A percentile compares a stretch with the other conserved stretches of the same genome.
phyloP scores from a whole-genome alignment of 768 basidiomycete species.

The Pleurotus salmoneostramineus region DNA sequence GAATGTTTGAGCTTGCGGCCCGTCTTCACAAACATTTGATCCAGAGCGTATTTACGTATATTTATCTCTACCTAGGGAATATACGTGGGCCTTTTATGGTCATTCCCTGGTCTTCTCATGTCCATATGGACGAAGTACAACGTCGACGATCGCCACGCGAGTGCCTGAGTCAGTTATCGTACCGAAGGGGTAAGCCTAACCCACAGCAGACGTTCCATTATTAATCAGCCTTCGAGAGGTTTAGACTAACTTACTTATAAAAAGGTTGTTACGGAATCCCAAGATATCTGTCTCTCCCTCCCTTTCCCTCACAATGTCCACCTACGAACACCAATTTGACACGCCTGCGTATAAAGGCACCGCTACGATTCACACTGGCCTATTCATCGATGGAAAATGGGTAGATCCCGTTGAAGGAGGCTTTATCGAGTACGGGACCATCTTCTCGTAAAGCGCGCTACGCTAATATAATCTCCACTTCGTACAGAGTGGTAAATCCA shows the following conservation, averaged over 20 bases:
- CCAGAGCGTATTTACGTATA: too few relatives aligned
- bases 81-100: too few relatives aligned
- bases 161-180: neutral
- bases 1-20: too few relatives aligned
- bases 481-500: constrained; percentile 54
- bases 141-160: too few relatives aligned
- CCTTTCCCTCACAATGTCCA: constrained; percentile 29
- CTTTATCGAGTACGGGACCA: constrained; percentile 62
- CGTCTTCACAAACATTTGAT: too few relatives aligned
- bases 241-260: neutral
- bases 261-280: neutral
- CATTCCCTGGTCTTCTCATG: too few relatives aligned
- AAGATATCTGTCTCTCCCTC: neutral
- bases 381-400: constrained; percentile 73
- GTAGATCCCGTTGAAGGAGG: constrained; percentile 48
- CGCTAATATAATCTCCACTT: constrained; percentile 2
- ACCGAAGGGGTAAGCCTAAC: neutral
- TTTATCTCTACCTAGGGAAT: too few relatives aligned
- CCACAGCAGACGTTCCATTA: neutral
- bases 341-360: constrained; percentile 41
- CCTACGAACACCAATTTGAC: constrained; percentile 40
- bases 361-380: constrained; percentile 44
- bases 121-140: too few relatives aligned
- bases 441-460: neutral
- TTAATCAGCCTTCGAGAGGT: too few relatives aligned